phyloP scores from a whole-genome alignment of 2,329 filamentous ascomycete genomes.

The Colletotrichum gigasporum region DNA sequence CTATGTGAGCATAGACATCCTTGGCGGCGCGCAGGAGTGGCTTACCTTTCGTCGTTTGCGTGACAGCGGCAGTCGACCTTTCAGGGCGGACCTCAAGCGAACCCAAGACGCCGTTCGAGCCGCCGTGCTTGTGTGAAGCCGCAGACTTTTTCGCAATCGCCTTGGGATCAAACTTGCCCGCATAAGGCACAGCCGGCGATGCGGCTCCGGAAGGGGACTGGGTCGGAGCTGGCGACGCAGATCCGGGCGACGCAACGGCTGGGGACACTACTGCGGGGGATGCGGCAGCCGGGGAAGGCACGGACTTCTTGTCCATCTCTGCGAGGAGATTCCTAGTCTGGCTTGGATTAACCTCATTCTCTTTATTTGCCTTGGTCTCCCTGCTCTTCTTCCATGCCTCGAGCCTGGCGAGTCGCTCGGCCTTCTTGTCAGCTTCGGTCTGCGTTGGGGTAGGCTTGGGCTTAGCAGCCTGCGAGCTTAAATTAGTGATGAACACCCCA shows the following conservation, averaged over 20 bases:
- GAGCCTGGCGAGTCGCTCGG: constrained; percentile 81
- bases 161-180: constrained; percentile 88
- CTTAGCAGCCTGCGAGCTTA: constrained; percentile 60
- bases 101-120: constrained; percentile 60
- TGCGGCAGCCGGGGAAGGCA: constrained; percentile 50
- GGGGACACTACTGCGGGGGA: constrained; percentile 66
- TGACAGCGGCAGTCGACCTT: constrained; percentile 42
- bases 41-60: constrained; percentile 49
- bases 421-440: constrained; percentile 79
- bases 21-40: neutral
- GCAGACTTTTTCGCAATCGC: constrained; percentile 83
- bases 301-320: constrained; percentile 77
- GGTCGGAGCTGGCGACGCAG: constrained; percentile 39
- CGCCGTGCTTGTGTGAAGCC: constrained; percentile 64
- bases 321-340: constrained; percentile 74
- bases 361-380: constrained; percentile 77
- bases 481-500: constrained; percentile 35
- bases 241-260: constrained; percentile 19
- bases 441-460: constrained; percentile 59
- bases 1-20: constrained; percentile 36
- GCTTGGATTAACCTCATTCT: constrained; percentile 72
- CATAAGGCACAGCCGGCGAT: constrained; percentile 68
- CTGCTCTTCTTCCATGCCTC: constrained; percentile 95
- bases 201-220: constrained; percentile 52
- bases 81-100: constrained; percentile 52